Percentiles rank a stretch among this genome's conserved stretches.
phyloP scores from a whole-genome alignment of 345 rosid genomes.

The Acer negundo region DNA sequence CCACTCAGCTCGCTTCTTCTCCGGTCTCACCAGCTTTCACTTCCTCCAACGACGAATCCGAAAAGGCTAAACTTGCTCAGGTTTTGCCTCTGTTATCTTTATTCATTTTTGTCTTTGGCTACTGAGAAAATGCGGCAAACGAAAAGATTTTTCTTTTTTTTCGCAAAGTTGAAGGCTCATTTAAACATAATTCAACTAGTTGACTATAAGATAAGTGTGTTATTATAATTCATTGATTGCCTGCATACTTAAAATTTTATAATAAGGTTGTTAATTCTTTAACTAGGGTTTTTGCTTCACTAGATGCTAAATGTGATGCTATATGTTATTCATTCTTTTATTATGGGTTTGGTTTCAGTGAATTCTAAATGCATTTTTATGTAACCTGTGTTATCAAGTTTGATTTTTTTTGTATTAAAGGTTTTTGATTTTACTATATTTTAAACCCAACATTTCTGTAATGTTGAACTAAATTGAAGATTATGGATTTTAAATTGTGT shows the following conservation, averaged over 20 bases:
- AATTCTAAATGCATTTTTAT: conserved; percentile 5
- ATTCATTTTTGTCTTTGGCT: conserved; percentile 7
- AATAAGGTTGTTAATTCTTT: not conserved
- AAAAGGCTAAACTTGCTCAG: conserved; percentile 77
- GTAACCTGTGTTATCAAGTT: not conserved
- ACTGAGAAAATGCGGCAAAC: not conserved
- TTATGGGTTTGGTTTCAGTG: not conserved
- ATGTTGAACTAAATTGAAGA: conserved; percentile 1
- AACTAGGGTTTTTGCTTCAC: not conserved
- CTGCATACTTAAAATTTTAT: not conserved
- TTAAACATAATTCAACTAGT: not conserved
- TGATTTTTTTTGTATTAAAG: not conserved
- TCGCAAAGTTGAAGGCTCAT: not conserved
- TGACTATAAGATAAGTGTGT: not conserved
- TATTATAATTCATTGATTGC: conserved; percentile 1
- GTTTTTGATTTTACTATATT: not conserved
- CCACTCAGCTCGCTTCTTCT: conserved; percentile 35
- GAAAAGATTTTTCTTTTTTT: not conserved
- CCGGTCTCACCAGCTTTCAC: conserved; percentile 42
- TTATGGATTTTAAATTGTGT: conserved; percentile 16
- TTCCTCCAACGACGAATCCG: conserved; percentile 47
- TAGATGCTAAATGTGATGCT: not conserved
- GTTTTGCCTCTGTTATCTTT: conserved; percentile 29
- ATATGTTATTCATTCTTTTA: too few species aligned
- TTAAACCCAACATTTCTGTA: not conserved